These are phyloP conservation scores for Termitomyces sp. DNA, from an alignment of 768 basidiomycete genomes.

Conservation along the genomic window DNA sequence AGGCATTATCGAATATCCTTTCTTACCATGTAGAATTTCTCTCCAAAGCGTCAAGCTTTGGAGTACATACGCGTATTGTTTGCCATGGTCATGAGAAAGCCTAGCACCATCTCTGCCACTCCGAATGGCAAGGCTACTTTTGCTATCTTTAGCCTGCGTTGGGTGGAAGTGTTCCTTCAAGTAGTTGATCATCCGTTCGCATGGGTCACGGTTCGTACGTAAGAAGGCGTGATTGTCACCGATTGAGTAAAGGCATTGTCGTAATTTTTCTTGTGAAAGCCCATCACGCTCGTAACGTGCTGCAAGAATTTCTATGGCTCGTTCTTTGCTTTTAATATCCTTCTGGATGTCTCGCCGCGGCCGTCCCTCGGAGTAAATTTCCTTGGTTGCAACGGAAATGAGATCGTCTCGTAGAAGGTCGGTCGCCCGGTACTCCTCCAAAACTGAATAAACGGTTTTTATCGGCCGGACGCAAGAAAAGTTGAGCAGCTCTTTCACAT, in stretches of 20 bases:
- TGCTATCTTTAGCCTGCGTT: constrained; percentile 59
- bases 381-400: constrained; percentile 73
- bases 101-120: constrained; percentile 80
- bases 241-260: constrained; percentile 83
- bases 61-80: constrained; percentile 82
- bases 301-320: constrained; percentile 76
- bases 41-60: constrained; percentile 87
- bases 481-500: constrained; percentile 74
- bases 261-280: constrained; percentile 61
- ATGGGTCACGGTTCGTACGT: constrained; percentile 83
- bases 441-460: constrained; percentile 64
- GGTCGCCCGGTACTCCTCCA: constrained; percentile 63
- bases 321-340: constrained; percentile 82
- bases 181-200: constrained; percentile 78
- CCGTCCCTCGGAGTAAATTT: constrained; percentile 74
- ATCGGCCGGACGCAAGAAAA: constrained; percentile 81
- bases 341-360: constrained; percentile 76
- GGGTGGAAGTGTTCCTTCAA: constrained; percentile 78
- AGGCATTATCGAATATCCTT: background rate
- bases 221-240: constrained; percentile 90
- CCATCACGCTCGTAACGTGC: constrained; percentile 55
- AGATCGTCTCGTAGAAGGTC: constrained; percentile 76
- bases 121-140: constrained; percentile 72
- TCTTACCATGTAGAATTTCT: constrained; percentile 77
- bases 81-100: constrained; percentile 79